phyloP scores from a whole-genome alignment of 805 yeast genomes.

The Barnettozyma salicaria region DNA sequence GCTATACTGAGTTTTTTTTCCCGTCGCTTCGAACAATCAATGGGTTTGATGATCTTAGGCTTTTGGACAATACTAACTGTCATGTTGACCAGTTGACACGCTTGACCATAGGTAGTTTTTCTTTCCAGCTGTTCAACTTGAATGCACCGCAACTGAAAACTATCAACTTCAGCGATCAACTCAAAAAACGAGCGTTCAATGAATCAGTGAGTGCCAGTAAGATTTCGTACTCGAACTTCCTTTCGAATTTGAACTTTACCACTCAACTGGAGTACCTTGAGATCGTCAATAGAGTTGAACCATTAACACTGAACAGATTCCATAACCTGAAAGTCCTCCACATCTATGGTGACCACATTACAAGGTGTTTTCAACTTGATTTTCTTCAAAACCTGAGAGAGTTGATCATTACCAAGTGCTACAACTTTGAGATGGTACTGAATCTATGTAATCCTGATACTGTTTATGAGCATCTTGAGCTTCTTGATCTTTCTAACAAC shows the following conservation, averaged over 20 bases:
- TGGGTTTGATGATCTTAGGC: slow-evolving; percentile 19
- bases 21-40: slow-evolving; percentile 12
- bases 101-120: slow-evolving; percentile 18
- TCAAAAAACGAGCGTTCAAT: slow-evolving; percentile 13
- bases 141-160: slow-evolving; percentile 15
- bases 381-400: slow-evolving; percentile 10
- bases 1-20: slow-evolving; percentile 17
- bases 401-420: slow-evolving; percentile 14
- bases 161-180: slow-evolving; percentile 15
- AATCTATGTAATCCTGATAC: background rate
- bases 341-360: slow-evolving; percentile 18
- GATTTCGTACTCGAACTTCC: slow-evolving; percentile 15
- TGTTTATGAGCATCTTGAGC: slow-evolving; percentile 1
- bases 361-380: slow-evolving; percentile 6
- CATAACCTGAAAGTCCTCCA: slow-evolving; percentile 11
- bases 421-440: slow-evolving; percentile 6
- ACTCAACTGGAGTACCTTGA: slow-evolving; percentile 11
- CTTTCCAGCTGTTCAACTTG: slow-evolving; percentile 19
- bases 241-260: slow-evolving; percentile 11
- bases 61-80: slow-evolving; percentile 22
- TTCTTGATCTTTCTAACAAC: slow-evolving; percentile 7
- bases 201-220: slow-evolving; percentile 15
- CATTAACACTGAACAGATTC: slow-evolving; percentile 8
- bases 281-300: slow-evolving; percentile 14
- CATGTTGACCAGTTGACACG: slow-evolving; percentile 13